Base-by-base conservation (phyloP, 2,329 filamentous ascomycete genomes). In the Fusarium floridanum region DNA sequence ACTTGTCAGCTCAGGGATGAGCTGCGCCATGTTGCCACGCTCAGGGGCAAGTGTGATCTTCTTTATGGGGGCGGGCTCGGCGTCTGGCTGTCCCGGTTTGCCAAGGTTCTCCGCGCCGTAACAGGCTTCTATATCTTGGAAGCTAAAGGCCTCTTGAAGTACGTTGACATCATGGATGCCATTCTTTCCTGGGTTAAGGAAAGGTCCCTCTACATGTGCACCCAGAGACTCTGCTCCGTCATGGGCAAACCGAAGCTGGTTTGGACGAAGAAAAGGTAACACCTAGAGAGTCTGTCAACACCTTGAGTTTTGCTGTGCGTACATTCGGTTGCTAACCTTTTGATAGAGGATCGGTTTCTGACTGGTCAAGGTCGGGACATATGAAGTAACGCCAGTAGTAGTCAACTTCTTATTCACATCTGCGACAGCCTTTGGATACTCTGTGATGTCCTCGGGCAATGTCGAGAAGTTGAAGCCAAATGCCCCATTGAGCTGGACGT, bases 381-480 rank as follows among this genome's bases (percentile, higher is more conserved):
- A 97, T 6, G 93, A 94, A 6, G 95, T 98, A 39, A 98, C 94
- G 55, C 95, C 95, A 1, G 93, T 97, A 76, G 89, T 85, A 27
- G 95, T 88, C 61, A 98, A 86, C 32, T 89, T 87, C 74, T 86
- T 90, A 82, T 96, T 97, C 69, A 96, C 87, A 67, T 91, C 86
- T 73, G 87, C 87, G 60, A 98, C 85, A n/a, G 90, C 91, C 81
- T 94, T 92, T 66, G 90, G 89, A 78, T 97, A 98, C 60, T 89
- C 87, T 32, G 87, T 84, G 83, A 89, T 90, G 77, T 93, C 90
- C 16, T 91, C 88, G 16, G 93, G 90, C 9, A 95, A 86, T 1
- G 91, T 91, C 4, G 94, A 97, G 82, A 97, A 98, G 85, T 98
- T 96, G 86, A 98, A 97, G 66, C 95, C 95, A 78, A 95, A 96